Percentiles rank a stretch among this genome's conserved stretches.
Evolutionary conservation across 2,329 filamentous ascomycete genomes (phyloP).

Genomic region (Chrysoporthe puriensis): DNA sequence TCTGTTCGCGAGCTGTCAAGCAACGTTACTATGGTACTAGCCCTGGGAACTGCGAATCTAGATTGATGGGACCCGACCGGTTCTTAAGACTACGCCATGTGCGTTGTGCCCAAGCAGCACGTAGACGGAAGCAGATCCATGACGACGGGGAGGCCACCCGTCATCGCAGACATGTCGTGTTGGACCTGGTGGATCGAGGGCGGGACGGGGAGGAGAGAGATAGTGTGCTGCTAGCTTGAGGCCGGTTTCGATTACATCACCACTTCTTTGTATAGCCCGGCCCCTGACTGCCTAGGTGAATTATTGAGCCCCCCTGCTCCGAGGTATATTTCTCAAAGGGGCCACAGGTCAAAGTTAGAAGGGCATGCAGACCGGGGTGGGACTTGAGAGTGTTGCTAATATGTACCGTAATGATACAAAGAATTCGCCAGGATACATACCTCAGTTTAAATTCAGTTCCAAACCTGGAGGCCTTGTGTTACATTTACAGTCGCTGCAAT

Average conservation of each 20-base stretch:
- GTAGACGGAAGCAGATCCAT: constrained; percentile 10
- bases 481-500: background rate
- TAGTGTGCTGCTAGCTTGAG: background rate
- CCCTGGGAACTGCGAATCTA: background rate
- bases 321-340: too few species aligned
- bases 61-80: background rate
- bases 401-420: too few species aligned
- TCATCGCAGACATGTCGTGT: background rate
- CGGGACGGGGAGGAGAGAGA: background rate
- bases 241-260: constrained; percentile 24
- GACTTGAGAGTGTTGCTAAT: too few species aligned
- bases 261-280: background rate
- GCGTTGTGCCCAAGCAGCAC: background rate
- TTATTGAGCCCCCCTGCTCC: background rate
- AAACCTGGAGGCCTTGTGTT: constrained; percentile 4
- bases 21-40: constrained; percentile 4
- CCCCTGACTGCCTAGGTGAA: background rate
- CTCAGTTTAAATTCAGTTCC: constrained; percentile 6
- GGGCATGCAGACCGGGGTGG: too few species aligned
- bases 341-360: too few species aligned
- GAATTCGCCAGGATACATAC: too few species aligned
- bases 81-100: background rate
- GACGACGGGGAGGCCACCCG: background rate
- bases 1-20: background rate
- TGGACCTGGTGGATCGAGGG: background rate